A percentile compares a stretch with the other conserved stretches of the same genome.
phyloP scores from a whole-genome alignment of 805 yeast genomes.

The Kazachstania bromeliacearum region DNA sequence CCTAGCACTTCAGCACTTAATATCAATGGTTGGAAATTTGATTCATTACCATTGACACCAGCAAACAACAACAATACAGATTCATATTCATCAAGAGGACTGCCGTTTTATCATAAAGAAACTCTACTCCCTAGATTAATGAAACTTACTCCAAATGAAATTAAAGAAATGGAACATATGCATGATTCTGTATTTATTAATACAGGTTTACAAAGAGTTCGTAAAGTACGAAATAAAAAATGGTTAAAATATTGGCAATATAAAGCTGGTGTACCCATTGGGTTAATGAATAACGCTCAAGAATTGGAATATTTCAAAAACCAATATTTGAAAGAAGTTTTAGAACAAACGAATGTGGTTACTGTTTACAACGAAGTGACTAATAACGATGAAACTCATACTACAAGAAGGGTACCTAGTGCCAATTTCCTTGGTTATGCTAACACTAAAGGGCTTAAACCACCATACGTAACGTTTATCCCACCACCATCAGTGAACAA shows the following conservation, averaged over 20 bases:
- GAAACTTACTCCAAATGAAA: slow-evolving; percentile 28
- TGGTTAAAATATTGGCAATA: slow-evolving; percentile 42
- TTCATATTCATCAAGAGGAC: slow-evolving; percentile 31
- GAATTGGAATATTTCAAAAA: slow-evolving; percentile 19
- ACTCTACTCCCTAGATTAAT: slow-evolving; percentile 23
- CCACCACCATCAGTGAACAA: too few relatives aligned
- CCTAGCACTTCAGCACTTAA: slow-evolving; percentile 9
- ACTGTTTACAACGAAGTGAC: slow-evolving; percentile 32
- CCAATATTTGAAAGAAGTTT: slow-evolving; percentile 25
- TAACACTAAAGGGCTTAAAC: slow-evolving; percentile 36
- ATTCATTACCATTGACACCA: slow-evolving; percentile 14
- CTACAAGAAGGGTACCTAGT: slow-evolving; percentile 38
- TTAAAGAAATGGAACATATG: slow-evolving; percentile 39
- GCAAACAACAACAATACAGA: slow-evolving; percentile 11
- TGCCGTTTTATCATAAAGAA: slow-evolving; percentile 34
- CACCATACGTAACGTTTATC: slow-evolving; percentile 34
- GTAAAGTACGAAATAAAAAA: slow-evolving; percentile 35
- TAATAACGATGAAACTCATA: slow-evolving; percentile 35
- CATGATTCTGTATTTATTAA: slow-evolving; percentile 42
- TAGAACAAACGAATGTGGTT: slow-evolving; percentile 25
- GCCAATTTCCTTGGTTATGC: slow-evolving; percentile 39
- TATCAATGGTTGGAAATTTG: slow-evolving; percentile 29
- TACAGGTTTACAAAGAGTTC: slow-evolving; percentile 34
- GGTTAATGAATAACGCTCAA: slow-evolving; percentile 18
- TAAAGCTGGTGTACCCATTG: slow-evolving; percentile 34